Percentiles rank a stretch among this genome's conserved stretches.
Evolutionary conservation across 805 yeast genomes (phyloP).

Genomic region (Yarrowia porcina): DNA sequence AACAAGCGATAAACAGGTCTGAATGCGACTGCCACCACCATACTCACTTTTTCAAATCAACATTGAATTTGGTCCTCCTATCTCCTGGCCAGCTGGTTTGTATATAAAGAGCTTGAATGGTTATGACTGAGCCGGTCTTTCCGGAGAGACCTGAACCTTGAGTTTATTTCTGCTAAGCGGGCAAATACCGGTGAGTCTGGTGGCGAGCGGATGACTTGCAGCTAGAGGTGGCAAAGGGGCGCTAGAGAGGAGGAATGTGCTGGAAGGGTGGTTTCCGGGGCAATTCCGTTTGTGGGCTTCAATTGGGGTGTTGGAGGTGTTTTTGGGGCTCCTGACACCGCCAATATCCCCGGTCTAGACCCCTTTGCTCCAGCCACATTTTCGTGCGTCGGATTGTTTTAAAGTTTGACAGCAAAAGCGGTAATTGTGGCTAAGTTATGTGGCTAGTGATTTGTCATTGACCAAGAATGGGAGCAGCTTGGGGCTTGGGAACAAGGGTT

Average conservation of each 20-base stretch:
- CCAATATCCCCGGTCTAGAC: neutral
- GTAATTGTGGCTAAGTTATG: slow-evolving; percentile 13
- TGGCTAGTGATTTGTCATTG: slow-evolving; percentile 8
- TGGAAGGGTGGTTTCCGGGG: too few relatives aligned
- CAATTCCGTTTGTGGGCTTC: neutral
- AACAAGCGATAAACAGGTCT: too few relatives aligned
- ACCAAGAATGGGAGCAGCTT: too few relatives aligned
- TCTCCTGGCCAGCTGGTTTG: neutral
- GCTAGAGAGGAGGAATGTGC: neutral
- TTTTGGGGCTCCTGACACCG: neutral
- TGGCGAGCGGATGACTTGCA: slow-evolving; percentile 9
- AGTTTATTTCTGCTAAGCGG: neutral
- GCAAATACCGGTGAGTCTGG: neutral
- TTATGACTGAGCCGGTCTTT: slow-evolving; percentile 20
- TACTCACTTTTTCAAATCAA: slow-evolving; percentile 12
- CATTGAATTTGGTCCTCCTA: neutral
- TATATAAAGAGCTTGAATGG: slow-evolving; percentile 8
- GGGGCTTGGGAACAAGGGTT: too few relatives aligned
- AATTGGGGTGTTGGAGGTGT: neutral
- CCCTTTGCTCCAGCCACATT: slow-evolving; percentile 16
- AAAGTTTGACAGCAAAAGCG: slow-evolving; percentile 1
- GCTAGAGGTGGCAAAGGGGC: neutral
- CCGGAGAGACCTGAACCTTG: slow-evolving; percentile 2
- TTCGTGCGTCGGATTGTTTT: neutral
- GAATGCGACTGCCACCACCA: too few relatives aligned